phyloP scores from a whole-genome alignment of 108 stramenopile genomes.

The Ochromonas danica region DNA sequence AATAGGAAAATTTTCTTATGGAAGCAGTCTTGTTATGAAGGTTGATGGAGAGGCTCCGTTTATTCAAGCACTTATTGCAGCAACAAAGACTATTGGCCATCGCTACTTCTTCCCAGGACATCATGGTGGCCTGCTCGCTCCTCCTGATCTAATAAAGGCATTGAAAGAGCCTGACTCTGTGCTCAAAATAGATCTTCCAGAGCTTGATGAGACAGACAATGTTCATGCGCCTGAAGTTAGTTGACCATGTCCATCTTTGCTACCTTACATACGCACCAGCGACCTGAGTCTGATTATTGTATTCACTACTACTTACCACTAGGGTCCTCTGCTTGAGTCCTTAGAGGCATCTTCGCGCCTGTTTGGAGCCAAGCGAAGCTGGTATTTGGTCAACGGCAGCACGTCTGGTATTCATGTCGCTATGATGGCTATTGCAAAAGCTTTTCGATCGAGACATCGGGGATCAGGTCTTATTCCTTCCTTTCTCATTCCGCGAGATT shows the following conservation, averaged over 20 bases:
- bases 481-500: background rate
- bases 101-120: background rate
- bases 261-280: background rate
- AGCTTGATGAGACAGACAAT: slow-evolving; percentile 54
- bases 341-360: background rate
- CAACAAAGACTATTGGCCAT: background rate
- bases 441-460: background rate
- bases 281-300: too few relatives aligned
- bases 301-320: background rate
- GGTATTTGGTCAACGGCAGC: slow-evolving; percentile 53
- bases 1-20: too few relatives aligned
- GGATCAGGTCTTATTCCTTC: background rate
- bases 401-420: slow-evolving; percentile 50
- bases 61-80: background rate
- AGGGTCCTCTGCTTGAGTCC: background rate
- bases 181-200: slow-evolving; percentile 45
- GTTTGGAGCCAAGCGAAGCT: slow-evolving; percentile 37
- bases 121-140: background rate
- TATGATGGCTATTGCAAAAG: slow-evolving; percentile 37
- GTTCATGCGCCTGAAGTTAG: slow-evolving; percentile 51
- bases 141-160: background rate
- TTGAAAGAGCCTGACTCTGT: background rate
- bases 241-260: background rate
- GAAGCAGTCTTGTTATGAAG: too few relatives aligned
- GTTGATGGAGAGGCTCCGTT: background rate